A percentile compares a stretch with the other conserved stretches of the same genome.
phyloP scores from a whole-genome alignment of 75 land plant species.

The Adiantum capillusveneris region DNA sequence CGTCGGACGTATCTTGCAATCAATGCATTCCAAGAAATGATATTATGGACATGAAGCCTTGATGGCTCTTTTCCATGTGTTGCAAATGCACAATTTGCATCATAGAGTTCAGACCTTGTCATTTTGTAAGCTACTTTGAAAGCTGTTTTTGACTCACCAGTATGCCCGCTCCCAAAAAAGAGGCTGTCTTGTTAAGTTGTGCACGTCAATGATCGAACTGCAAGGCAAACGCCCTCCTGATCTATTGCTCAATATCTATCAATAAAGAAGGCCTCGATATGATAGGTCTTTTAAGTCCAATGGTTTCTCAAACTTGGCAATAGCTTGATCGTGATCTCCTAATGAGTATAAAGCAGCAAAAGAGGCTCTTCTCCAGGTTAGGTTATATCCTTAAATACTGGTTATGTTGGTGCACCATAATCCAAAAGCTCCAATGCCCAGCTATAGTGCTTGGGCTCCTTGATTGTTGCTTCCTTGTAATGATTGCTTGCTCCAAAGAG shows the following conservation, averaged over 20 bases:
- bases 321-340: constrained; percentile 83
- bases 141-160: constrained; percentile 80
- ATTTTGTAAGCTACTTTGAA: constrained; percentile 91
- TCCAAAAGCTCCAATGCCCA: constrained; percentile 90
- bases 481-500: constrained; percentile 91
- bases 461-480: constrained; percentile 96
- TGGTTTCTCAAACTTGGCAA: constrained; percentile 84
- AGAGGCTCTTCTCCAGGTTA: constrained; percentile 90
- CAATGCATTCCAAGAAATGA: no score
- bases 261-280: constrained; percentile 85
- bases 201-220: constrained; percentile 86
- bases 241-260: constrained; percentile 77
- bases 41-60: no score
- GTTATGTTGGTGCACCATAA: constrained; percentile 92
- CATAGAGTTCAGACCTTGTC: constrained; percentile 88
- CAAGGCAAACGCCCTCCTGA: constrained; percentile 60
- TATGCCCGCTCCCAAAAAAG: constrained; percentile 89
- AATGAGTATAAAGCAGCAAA: constrained; percentile 77
- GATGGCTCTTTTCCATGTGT: constrained; percentile 49
- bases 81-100: constrained; percentile 83
- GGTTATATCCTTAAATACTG: no score
- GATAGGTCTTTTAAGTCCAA: constrained; percentile 88
- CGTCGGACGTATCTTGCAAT: no score
- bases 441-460: constrained; percentile 83
- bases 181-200: constrained; percentile 85